Evolutionary conservation across 176 grass and related monocot genomes (phyloP), one percentile per base, ranked within the genome.

Genomic region (Aegilops sharonensis): DNA sequence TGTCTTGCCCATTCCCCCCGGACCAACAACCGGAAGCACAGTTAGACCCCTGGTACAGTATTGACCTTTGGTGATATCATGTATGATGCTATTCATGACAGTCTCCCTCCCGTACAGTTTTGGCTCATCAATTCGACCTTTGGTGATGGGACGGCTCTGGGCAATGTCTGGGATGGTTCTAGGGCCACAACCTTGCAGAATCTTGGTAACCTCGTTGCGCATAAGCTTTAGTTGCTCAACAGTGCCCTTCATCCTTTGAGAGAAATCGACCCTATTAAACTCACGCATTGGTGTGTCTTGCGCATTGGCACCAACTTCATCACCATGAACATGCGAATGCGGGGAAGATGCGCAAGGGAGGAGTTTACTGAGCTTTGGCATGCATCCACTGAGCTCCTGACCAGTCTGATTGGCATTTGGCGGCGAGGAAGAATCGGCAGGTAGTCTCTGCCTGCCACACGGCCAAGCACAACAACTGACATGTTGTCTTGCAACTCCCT

Each of bases 51-150:
- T 2, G 0, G 4, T 9, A 62, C 1, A 39, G 48, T 15, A 63
- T 39, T 45, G 0, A n/a, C 13, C 66, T 0, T 60, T 9, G 3
- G 27, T 77, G 2, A 81, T 60, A 0, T 7, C 6, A 1, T 47
- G 20, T 27, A 85, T 5, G 63, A 85, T 10, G 11, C 0, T 37
- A 7, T 12, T 34, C 18, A 4, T 50, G 9, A n/a, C 12, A 14
- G 5, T 2, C 2, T 59, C 13, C 74, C 88, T 90, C 40, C 88
- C 88, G 11, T 85, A 42, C 18, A 90, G 8, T 39, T 78, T 30
- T 34, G 18, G 50, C 8, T 84, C 81, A 56, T 7, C 39, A n/a
- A 11, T 54, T 1, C 5, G 48, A 5, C 12, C 12, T 15, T 6
- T 75, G 0, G 78, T 81, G 2, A 0, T 2, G 1, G 61, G 45